A percentile compares a stretch with the other conserved stretches of the same genome.
These are phyloP conservation scores for Aspergillus tubingensis DNA, from an alignment of 2,329 filamentous ascomycete species.

Conservation along the genomic window DNA sequence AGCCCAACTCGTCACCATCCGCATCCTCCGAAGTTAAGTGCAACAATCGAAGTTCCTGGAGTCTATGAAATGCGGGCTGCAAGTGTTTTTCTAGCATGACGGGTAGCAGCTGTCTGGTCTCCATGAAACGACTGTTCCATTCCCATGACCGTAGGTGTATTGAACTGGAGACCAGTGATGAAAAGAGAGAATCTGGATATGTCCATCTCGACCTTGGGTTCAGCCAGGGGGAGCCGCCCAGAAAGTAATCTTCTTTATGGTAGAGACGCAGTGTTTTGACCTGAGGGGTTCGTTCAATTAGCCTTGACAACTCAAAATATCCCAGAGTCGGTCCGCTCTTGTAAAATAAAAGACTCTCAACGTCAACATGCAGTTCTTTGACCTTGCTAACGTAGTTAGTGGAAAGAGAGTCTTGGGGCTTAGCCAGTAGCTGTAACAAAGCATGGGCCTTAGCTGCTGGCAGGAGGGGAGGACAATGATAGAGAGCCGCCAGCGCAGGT, in stretches of 20 bases:
- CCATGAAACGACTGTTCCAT: constrained; percentile 57
- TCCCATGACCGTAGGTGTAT: constrained; percentile 53
- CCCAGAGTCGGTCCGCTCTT: constrained; percentile 55
- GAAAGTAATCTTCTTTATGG: constrained; percentile 62
- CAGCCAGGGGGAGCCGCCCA: constrained; percentile 34
- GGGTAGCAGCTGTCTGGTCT: constrained; percentile 41
- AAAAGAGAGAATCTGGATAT: constrained; percentile 68
- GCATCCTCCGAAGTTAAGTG: constrained; percentile 34
- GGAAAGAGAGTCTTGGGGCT: constrained; percentile 50
- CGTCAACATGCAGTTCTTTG: constrained; percentile 68
- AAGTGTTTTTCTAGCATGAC: constrained; percentile 57
- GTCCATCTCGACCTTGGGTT: constrained; percentile 59
- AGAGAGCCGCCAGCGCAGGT: constrained; percentile 72
- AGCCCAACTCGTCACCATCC: constrained; percentile 41
- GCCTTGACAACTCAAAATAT: constrained; percentile 56
- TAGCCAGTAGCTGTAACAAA: constrained; percentile 58
- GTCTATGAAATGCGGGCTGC: constrained; percentile 54
- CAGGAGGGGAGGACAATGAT: constrained; percentile 67
- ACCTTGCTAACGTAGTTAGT: constrained; percentile 73
- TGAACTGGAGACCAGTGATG: constrained; percentile 57
- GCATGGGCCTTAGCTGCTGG: constrained; percentile 52
- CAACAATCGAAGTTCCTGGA: constrained; percentile 40
- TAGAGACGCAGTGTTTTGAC: constrained; percentile 71
- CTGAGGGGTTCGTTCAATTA: constrained; percentile 67
- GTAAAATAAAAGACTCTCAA: constrained; percentile 58